Conservation (phyloP, 345 rosid genomes). For the Microthlaspi erraticum region DNA sequence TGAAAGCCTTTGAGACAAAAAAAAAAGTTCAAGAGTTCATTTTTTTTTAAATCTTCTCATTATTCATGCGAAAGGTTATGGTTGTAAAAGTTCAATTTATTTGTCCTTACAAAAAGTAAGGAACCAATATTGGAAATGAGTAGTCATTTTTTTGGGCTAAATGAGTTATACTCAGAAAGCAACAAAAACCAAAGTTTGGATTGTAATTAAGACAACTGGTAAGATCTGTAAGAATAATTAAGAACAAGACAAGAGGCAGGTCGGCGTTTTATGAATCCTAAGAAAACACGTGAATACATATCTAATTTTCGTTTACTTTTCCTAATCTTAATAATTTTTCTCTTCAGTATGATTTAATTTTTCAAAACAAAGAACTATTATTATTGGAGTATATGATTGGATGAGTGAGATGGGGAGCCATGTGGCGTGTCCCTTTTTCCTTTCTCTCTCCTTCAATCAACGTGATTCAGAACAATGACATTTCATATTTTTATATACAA, state of each 20-base stretch:
- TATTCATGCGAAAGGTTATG: neutral
- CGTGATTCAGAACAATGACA: constrained; percentile 43
- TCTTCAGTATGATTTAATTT: neutral
- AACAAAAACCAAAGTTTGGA: constrained; percentile 12
- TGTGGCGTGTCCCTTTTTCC: constrained; percentile 41
- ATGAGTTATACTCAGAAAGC: constrained; percentile 13
- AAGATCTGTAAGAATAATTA: neutral
- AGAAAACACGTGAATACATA: constrained; percentile 36
- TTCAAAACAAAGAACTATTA: neutral
- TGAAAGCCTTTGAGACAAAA: no score
- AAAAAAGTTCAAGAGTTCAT: no score
- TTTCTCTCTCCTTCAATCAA: constrained; percentile 33
- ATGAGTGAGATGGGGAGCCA: constrained; percentile 33
- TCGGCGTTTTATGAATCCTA: constrained; percentile 23
- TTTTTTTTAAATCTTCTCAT: no score
- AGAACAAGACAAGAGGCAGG: constrained; percentile 25
- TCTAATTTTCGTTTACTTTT: constrained; percentile 11
- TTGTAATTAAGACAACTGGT: constrained; percentile 19
- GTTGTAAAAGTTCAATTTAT: neutral
- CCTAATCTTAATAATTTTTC: neutral
- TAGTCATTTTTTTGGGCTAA: constrained; percentile 7
- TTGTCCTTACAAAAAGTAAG: constrained; percentile 1
- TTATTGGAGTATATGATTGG: constrained; percentile 32
- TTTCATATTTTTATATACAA: constrained; percentile 30
- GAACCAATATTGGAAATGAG: neutral